Conservation (phyloP, 179 eudicot genomes). For the Camellia oleifera region DNA sequence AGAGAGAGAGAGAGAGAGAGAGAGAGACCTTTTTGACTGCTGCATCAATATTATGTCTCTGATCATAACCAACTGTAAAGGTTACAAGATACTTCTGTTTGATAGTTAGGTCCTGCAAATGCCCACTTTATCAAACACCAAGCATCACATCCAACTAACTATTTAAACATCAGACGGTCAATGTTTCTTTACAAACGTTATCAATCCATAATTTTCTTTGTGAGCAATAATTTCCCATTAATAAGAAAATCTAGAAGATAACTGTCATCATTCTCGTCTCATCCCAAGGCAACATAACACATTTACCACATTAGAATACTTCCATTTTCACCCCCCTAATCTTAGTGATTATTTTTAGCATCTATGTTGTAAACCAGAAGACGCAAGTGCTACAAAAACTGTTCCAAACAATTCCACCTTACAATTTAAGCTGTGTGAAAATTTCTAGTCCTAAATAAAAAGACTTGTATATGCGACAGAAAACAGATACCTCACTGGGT, state of each 20-base stretch:
- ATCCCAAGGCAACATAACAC: not conserved
- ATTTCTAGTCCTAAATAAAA: not conserved
- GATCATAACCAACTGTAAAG: constrained; percentile 65
- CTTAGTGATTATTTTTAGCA: not conserved
- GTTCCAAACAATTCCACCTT: not conserved
- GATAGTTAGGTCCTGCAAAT: constrained; percentile 56
- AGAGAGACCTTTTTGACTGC: constrained; percentile 56
- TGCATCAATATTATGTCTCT: constrained; percentile 53
- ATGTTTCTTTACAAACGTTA: no score
- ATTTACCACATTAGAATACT: no score
- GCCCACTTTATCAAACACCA: constrained; percentile 1
- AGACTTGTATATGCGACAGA: not conserved
- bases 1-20: not conserved
- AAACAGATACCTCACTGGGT: constrained; percentile 65
- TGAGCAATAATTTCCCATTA: no score
- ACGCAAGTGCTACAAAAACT: not conserved
- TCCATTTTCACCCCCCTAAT: not conserved
- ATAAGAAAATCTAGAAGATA: no score
- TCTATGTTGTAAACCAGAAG: not conserved
- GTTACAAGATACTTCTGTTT: constrained; percentile 69
- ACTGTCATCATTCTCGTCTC: not conserved
- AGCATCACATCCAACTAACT: no score
- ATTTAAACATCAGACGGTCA: no score
- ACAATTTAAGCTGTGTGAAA: not conserved
- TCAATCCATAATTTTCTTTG: no score